These are phyloP conservation scores for Acanthamoeba royreba DNA, from an alignment of 208 protist species.

Conservation along the genomic window DNA sequence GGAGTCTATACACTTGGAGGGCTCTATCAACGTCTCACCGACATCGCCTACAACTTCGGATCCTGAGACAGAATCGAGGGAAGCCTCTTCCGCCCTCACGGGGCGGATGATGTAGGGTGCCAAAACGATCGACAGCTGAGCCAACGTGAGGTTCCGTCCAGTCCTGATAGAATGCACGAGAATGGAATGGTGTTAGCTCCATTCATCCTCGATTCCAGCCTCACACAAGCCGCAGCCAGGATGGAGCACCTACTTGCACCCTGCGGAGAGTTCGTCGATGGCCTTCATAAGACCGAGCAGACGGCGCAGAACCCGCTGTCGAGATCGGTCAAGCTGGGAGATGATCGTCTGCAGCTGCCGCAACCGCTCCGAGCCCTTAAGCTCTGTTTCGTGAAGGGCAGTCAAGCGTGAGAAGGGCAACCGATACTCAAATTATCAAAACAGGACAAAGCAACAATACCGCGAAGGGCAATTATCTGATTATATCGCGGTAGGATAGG, in stretches of 20 bases:
- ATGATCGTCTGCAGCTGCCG: not conserved
- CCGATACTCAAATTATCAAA: not conserved
- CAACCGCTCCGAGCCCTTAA: not conserved
- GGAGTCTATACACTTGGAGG: slow-evolving; percentile 10
- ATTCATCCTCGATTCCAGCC: too few relatives aligned
- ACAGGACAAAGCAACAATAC: not conserved
- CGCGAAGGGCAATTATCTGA: not conserved
- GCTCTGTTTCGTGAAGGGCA: too few relatives aligned
- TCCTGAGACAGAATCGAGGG: too few relatives aligned
- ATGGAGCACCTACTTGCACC: not conserved
- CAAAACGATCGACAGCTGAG: not conserved
- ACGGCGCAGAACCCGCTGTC: not conserved
- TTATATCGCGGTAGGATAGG: not conserved
- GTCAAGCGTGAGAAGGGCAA: too few relatives aligned
- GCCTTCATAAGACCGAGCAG: not conserved
- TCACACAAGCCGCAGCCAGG: too few relatives aligned
- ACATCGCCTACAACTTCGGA: not conserved
- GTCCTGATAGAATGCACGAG: not conserved
- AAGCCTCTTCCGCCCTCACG: too few relatives aligned
- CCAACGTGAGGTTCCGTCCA: not conserved
- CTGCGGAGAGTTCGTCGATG: not conserved
- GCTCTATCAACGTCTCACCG: not conserved
- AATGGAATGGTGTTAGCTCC: not conserved
- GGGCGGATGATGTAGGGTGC: not conserved
- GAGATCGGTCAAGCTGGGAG: not conserved